A percentile compares a stretch with the other conserved stretches of the same genome.
These are phyloP conservation scores for Mycosarcoma maydis DNA, from an alignment of 1,284 basidiomycete genomes.

Conservation along the genomic window DNA sequence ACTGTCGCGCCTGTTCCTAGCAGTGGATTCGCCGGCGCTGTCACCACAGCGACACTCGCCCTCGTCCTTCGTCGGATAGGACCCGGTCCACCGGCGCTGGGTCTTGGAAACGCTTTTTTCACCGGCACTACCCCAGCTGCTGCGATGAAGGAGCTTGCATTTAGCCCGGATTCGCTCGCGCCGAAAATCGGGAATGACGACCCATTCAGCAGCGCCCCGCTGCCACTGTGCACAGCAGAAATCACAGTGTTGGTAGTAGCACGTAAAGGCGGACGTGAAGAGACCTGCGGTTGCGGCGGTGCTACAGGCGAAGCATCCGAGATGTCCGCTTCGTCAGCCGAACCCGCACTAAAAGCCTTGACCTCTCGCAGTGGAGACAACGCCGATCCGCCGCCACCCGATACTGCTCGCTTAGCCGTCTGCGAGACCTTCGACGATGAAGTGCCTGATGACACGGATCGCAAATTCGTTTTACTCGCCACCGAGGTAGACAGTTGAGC, in stretches of 20 bases:
- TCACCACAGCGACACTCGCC: constrained; percentile 18
- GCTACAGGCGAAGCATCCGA: constrained; percentile 12
- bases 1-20: not conserved
- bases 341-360: not conserved
- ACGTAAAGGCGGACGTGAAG: constrained; percentile 8
- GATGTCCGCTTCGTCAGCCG: constrained; percentile 27
- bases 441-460: constrained; percentile 8
- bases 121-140: constrained; percentile 3
- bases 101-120: constrained; percentile 37
- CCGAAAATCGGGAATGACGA: constrained; percentile 15
- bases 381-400: not conserved
- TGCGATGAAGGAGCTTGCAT: not conserved
- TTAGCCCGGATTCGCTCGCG: constrained; percentile 7
- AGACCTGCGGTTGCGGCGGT: not conserved
- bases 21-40: not conserved
- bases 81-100: constrained; percentile 37
- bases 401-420: constrained; percentile 12
- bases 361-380: constrained; percentile 22
- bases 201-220: constrained; percentile 9
- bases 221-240: not conserved
- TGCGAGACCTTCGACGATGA: not conserved
- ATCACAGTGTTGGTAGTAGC: constrained; percentile 16
- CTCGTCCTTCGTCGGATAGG: constrained; percentile 18
- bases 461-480: constrained; percentile 11
- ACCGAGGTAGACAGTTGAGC: constrained; percentile 5